Percentiles rank a stretch among this genome's conserved stretches.
phyloP scores from a whole-genome alignment of 768 basidiomycete species.

The Suillus occidentalis region DNA sequence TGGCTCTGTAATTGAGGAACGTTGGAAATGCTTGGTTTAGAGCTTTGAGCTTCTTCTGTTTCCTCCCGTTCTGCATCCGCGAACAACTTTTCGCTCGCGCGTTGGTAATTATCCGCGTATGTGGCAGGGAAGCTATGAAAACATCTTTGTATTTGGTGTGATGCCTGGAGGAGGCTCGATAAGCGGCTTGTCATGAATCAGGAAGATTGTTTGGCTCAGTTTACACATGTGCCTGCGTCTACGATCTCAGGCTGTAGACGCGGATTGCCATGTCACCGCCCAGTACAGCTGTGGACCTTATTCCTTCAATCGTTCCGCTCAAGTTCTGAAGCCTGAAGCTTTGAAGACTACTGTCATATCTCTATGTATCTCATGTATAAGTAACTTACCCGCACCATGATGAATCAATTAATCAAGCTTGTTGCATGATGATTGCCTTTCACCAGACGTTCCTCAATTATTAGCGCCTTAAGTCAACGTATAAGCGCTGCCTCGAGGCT shows the following conservation, averaged over 20 bases:
- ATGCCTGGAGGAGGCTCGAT: neutral
- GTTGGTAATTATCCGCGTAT: slow-evolving; percentile 19
- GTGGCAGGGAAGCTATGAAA: neutral
- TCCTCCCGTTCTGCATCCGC: slow-evolving; percentile 62
- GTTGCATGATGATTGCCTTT: neutral
- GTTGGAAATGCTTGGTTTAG: slow-evolving; percentile 16
- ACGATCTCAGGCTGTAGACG: no score
- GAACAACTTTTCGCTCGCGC: slow-evolving; percentile 62
- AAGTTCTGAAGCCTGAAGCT: no score
- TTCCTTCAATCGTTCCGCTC: neutral
- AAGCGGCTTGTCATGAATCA: slow-evolving; percentile 2
- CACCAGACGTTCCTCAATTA: neutral
- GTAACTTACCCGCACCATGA: neutral
- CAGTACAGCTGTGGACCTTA: neutral
- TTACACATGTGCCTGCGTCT: neutral
- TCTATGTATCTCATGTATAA: no score
- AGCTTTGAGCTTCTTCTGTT: slow-evolving; percentile 31
- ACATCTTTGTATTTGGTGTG: neutral
- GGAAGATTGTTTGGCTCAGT: neutral
- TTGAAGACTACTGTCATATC: no score
- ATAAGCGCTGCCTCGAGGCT: neutral
- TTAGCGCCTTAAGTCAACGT: neutral
- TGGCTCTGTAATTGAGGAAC: slow-evolving; percentile 40
- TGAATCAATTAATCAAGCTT: neutral
- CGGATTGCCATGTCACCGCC: no score